Conservation (phyloP, 257 asterid genomes). For the Thymus quinquecostatus region DNA sequence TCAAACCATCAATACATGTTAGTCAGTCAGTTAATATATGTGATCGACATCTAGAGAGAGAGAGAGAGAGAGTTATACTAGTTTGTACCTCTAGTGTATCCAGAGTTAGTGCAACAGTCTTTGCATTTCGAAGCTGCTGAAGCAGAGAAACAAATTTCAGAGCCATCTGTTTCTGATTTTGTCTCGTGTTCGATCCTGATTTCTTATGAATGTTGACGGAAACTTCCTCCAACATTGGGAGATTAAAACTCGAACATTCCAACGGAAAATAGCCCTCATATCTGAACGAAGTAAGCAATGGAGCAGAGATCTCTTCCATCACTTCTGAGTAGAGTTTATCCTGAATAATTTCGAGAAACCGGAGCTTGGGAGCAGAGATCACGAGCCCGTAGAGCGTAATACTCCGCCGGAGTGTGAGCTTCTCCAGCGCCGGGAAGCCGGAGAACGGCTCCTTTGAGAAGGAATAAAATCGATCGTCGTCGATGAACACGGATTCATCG, state of each 20-base stretch:
- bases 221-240: conserved; percentile 30
- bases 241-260: conserved; percentile 21
- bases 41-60: background rate
- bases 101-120: conserved; percentile 23
- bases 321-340: background rate
- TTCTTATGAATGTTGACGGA: conserved; percentile 2
- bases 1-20: background rate
- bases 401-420: conserved; percentile 31
- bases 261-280: conserved; percentile 28
- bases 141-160: conserved; percentile 24
- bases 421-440: conserved; percentile 30
- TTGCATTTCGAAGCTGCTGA: conserved; percentile 35
- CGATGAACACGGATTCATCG: conserved; percentile 11
- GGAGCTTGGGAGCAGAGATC: conserved; percentile 32
- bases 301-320: conserved; percentile 20
- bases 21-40: no score
- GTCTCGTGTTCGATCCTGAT: background rate
- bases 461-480: background rate
- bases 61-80: background rate
- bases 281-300: conserved; percentile 25
- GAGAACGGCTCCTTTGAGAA: conserved; percentile 37
- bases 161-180: conserved; percentile 10
- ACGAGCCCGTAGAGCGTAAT: conserved; percentile 16
- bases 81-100: conserved; percentile 30
- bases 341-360: conserved; percentile 25